phyloP scores from a whole-genome alignment of 1,139 yeast genomes.

The Suhomyces ambrosiae region DNA sequence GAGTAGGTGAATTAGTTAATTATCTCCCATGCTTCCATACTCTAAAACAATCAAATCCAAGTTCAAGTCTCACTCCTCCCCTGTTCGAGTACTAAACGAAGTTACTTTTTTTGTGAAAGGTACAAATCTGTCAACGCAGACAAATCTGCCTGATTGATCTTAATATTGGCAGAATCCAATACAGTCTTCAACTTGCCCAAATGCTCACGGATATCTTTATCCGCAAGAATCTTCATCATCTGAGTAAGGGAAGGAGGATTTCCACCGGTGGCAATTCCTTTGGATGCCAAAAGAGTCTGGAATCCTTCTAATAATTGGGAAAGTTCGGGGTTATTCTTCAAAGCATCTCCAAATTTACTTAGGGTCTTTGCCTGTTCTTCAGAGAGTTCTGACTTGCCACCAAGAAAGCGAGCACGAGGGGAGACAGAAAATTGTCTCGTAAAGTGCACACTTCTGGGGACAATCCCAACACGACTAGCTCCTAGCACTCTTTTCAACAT shows the following conservation, averaged over 20 bases:
- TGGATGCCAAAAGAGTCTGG: conserved; percentile 32
- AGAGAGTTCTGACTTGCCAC: conserved; percentile 9
- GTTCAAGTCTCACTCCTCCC: no score
- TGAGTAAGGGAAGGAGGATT: conserved; percentile 39
- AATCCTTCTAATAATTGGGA: conserved; percentile 32
- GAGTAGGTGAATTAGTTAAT: no score
- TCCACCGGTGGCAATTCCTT: conserved; percentile 37
- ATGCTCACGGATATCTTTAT: conserved; percentile 38
- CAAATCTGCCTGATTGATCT: conserved; percentile 38
- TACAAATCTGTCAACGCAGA: conserved; percentile 28
- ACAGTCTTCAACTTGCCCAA: conserved; percentile 33
- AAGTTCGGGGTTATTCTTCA: conserved; percentile 29
- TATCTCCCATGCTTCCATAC: no score
- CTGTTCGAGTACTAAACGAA: no score
- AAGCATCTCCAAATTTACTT: conserved; percentile 17
- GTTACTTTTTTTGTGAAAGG: no score
- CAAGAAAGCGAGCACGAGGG: conserved; percentile 10
- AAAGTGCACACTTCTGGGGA: not conserved
- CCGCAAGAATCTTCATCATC: conserved; percentile 41
- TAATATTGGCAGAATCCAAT: conserved; percentile 36
- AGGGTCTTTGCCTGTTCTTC: conserved; percentile 18
- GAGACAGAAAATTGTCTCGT: conserved; percentile 9
- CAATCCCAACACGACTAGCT: conserved; percentile 2
- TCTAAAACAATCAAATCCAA: no score
- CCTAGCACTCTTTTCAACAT: conserved; percentile 6